phyloP scores from a whole-genome alignment of 257 asterid species.

The Hygrophila difformis region DNA sequence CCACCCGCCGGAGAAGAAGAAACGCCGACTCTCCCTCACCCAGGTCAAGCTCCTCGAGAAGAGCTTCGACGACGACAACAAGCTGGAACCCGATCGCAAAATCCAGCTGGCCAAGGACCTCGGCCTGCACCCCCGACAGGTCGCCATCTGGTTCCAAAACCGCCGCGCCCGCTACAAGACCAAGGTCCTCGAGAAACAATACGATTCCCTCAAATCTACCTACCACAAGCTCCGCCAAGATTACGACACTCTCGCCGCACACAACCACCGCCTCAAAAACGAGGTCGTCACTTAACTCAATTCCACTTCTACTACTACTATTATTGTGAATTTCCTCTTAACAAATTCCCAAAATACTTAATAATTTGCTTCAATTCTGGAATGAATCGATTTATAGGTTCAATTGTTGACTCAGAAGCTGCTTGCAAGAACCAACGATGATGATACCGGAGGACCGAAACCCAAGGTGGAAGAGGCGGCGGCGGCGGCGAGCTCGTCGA shows the following conservation, averaged over 20 bases:
- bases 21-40: slow-evolving; percentile 50
- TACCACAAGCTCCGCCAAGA: slow-evolving; percentile 51
- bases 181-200: slow-evolving; percentile 64
- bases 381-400: slow-evolving; percentile 39
- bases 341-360: no score
- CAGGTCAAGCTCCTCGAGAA: slow-evolving; percentile 77
- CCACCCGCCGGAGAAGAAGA: slow-evolving; percentile 62
- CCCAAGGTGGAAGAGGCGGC: slow-evolving; percentile 26
- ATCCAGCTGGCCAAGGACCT: slow-evolving; percentile 59
- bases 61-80: slow-evolving; percentile 74
- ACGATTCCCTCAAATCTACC: slow-evolving; percentile 48
- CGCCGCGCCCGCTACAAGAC: slow-evolving; percentile 77
- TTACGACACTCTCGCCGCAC: slow-evolving; percentile 40
- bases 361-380: no score
- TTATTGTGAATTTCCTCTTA: no score
- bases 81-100: slow-evolving; percentile 82
- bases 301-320: no score
- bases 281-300: slow-evolving; percentile 47
- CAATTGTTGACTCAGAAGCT: slow-evolving; percentile 34
- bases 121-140: slow-evolving; percentile 76
- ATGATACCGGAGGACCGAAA: slow-evolving; percentile 24
- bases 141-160: slow-evolving; percentile 90
- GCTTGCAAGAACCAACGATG: no score
- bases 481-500: slow-evolving; percentile 48
- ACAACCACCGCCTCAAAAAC: slow-evolving; percentile 45